These are phyloP conservation scores for Pichia nanzhaoensis DNA, from an alignment of 805 yeast species.

Conservation along the genomic window DNA sequence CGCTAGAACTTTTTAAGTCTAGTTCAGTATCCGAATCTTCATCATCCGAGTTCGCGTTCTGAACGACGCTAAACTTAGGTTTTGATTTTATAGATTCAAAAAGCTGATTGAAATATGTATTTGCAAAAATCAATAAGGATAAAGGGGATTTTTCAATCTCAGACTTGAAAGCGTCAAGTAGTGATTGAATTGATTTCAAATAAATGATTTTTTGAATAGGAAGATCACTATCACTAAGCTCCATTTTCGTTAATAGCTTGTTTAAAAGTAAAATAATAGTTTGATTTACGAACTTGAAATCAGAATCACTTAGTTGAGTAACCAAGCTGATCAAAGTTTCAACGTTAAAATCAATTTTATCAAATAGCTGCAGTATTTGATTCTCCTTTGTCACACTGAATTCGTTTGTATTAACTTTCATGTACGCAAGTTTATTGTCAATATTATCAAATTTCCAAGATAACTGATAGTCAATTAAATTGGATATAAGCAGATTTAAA, in stretches of 20 bases:
- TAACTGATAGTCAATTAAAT: slow-evolving; percentile 24
- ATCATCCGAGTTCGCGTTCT: slow-evolving; percentile 33
- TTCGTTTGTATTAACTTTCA: slow-evolving; percentile 17
- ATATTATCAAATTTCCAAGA: slow-evolving; percentile 40
- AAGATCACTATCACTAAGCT: slow-evolving; percentile 32
- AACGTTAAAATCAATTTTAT: slow-evolving; percentile 35
- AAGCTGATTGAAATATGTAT: slow-evolving; percentile 5
- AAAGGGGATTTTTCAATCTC: slow-evolving; percentile 39
- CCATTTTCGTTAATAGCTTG: slow-evolving; percentile 46
- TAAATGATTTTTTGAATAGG: slow-evolving; percentile 54
- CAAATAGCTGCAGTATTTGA: slow-evolving; percentile 28
- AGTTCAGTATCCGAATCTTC: slow-evolving; percentile 29
- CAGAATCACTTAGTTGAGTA: slow-evolving; percentile 37
- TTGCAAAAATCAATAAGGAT: slow-evolving; percentile 8
- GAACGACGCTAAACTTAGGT: slow-evolving; percentile 6
- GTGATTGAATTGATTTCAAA: slow-evolving; percentile 55
- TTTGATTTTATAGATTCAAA: slow-evolving; percentile 1
- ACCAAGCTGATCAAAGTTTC: slow-evolving; percentile 28
- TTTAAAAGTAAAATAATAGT: slow-evolving; percentile 47
- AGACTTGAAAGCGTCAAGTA: slow-evolving; percentile 53
- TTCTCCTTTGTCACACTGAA: slow-evolving; percentile 1
- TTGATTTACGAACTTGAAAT: slow-evolving; percentile 38
- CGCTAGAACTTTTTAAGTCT: slow-evolving; percentile 22
- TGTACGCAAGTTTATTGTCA: slow-evolving; percentile 29
- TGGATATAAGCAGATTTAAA: slow-evolving; percentile 13